Evolutionary conservation across 129 eudicot species (phyloP), one percentile per base, ranked within the genome.

Genomic region (Lactuca sativa): DNA sequence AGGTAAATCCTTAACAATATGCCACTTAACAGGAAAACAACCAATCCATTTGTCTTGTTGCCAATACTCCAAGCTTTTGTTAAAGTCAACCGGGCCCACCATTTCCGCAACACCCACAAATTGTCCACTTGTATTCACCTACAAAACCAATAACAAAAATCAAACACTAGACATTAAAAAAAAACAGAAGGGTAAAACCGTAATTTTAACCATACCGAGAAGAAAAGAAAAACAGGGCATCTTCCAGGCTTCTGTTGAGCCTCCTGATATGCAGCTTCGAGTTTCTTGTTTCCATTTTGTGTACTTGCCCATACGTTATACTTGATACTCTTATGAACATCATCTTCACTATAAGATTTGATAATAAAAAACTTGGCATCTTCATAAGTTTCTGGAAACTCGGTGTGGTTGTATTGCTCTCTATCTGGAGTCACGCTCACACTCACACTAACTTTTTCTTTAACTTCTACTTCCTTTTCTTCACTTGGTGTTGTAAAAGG

Each of bases 41-140:
- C 97, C 97, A 63, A 83, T 78, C 97, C 97, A 87, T 74, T 90
- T 90, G 78, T 90, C 95, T 47, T 90, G 97, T 52, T 90, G 95
- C 97, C 97, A 87, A 63, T 82, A 90, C 74, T 90, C 95, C 14
- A 90, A 74, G 52, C 81, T 90, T 86, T 83, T 87, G 82, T 87
- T 56, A 8, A 87, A 87, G 62, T 90, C 97, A 70, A 87, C 95
- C 0, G 87, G 82, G 4, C 95, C 97, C 15, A 72, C 77, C 97
- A 90, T 90, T 77, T 90, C 97, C 7, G 97, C 97, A 52, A 87
- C 70, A 21, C 97, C 95, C 47, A 90, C 91, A 79, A 90, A 90
- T 9, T 85, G 97, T 6, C 95, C 97, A 56, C 97, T 87, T n/a
- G 91, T 82, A 74, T 90, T 87, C n/a, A 90, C 95, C 95, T 90